A percentile compares a stretch with the other conserved stretches of the same genome.
Evolutionary conservation across 2,329 filamentous ascomycete genomes (phyloP).

Genomic region (Botrytis galanthina): DNA sequence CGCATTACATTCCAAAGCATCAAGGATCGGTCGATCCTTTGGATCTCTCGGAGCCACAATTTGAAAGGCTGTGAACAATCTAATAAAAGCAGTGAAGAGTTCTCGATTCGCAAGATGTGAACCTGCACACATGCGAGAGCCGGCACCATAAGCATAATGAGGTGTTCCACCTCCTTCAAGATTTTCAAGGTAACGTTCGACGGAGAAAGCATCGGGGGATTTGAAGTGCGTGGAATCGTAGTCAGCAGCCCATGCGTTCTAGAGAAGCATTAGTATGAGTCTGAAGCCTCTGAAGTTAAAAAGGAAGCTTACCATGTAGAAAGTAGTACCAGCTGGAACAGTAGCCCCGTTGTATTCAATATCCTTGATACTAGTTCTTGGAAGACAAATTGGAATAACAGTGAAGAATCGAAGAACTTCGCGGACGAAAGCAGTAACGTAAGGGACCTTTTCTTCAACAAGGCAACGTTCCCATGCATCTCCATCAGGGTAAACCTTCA

Average conservation of each 20-base stretch:
- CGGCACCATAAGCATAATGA: conserved; percentile 62
- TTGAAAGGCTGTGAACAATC: conserved; percentile 57
- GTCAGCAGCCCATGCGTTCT: conserved; percentile 72
- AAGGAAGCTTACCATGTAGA: conserved; percentile 39
- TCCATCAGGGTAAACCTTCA: conserved; percentile 66
- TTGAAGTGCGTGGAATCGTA: conserved; percentile 70
- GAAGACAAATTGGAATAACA: conserved; percentile 76
- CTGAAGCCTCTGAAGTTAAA: neutral
- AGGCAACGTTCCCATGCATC: conserved; percentile 76
- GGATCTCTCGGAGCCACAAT: conserved; percentile 49
- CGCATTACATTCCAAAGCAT: conserved; percentile 56
- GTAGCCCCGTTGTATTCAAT: conserved; percentile 65
- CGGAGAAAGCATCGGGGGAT: conserved; percentile 60
- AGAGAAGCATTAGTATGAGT: conserved; percentile 26
- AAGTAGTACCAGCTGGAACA: conserved; percentile 74
- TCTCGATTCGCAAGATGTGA: conserved; percentile 63
- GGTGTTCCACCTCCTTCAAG: conserved; percentile 51
- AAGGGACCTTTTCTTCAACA: conserved; percentile 71
- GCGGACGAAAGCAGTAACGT: conserved; percentile 74
- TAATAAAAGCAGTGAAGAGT: conserved; percentile 58
- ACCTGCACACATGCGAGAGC: conserved; percentile 62
- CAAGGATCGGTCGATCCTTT: conserved; percentile 51
- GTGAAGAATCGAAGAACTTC: conserved; percentile 77
- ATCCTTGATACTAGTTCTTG: conserved; percentile 68
- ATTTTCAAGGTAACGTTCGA: conserved; percentile 65